Conservation (phyloP, 2,329 filamentous ascomycete genomes). For the Ascomycota sp. region DNA sequence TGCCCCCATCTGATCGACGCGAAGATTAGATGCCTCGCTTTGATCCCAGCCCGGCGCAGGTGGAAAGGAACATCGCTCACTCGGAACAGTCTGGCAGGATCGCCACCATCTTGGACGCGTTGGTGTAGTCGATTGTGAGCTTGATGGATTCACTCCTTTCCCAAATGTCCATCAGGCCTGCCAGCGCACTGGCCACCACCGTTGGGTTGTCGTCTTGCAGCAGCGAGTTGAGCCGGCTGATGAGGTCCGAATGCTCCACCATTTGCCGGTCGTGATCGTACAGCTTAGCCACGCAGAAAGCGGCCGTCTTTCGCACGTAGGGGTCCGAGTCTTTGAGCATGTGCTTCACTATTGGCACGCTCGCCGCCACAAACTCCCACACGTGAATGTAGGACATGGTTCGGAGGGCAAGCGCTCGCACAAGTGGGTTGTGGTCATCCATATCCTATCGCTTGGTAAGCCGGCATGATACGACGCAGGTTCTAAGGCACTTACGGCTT, state of each 20-base stretch:
- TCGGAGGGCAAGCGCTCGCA: slow-evolving; percentile 75
- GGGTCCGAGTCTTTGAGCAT: slow-evolving; percentile 75
- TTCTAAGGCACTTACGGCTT: slow-evolving; percentile 37
- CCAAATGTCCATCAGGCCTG: slow-evolving; percentile 92
- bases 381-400: slow-evolving; percentile 98
- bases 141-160: slow-evolving; percentile 94
- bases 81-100: slow-evolving; percentile 94
- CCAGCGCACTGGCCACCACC: slow-evolving; percentile 84
- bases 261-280: slow-evolving; percentile 89
- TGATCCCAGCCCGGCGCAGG: background rate
- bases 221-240: slow-evolving; percentile 76
- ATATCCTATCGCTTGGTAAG: slow-evolving; percentile 46
- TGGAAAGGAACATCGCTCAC: slow-evolving; percentile 29
- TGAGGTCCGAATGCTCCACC: slow-evolving; percentile 79
- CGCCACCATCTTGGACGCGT: slow-evolving; percentile 93
- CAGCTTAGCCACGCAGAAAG: slow-evolving; percentile 88
- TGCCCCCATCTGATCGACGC: slow-evolving; percentile 78
- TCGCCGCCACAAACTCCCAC: slow-evolving; percentile 82
- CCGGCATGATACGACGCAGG: background rate
- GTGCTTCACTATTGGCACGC: slow-evolving; percentile 63
- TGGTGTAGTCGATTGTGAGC: slow-evolving; percentile 90
- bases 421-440: slow-evolving; percentile 79
- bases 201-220: slow-evolving; percentile 92
- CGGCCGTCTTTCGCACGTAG: slow-evolving; percentile 93
- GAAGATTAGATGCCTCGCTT: background rate